Evolutionary conservation across 495 filamentous ascomycete genomes (phyloP), one percentile per base, ranked within the genome.

Genomic region (Aspergillus kassunensis): DNA sequence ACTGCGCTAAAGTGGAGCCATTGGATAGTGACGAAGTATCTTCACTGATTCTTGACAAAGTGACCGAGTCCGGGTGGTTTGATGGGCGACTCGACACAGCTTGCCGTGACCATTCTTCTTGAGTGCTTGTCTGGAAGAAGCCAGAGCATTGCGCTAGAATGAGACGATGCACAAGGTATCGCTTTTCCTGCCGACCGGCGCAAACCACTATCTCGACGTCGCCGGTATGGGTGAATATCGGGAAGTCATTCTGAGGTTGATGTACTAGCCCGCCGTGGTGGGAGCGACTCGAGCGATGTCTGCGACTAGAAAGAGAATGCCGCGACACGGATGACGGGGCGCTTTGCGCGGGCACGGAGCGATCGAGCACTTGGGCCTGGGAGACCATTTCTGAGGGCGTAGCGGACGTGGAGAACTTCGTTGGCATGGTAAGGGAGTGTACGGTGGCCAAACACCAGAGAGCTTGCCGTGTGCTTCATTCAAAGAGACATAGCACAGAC

Each of bases 51-150:
- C 80, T 73, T 47, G 75, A 76, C 58, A 82, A 66, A 49, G 69
- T 66, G 21, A 61, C 63, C n/a, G 55, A 35, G 15, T 71, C 72
- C 5, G 58, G 61, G 37, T 69, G 67, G 24, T 23, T 46, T 7
- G 34, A 24, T 10, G 64, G 42, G 4, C 59, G 57, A 6, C 57
- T 51, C 7, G 62, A 27, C 12, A 51, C 46, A 30, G 55, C 46
- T 43, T 72, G 69, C n/a, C 80, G 77, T 53, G 88, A 86, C 90
- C 91, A 96, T 67, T 91, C 87, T 55, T 88, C 84, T 55, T 84
- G 89, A 21, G 87, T 92, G 61, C 88, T 89, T 27, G 89, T 88
- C 69, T 95, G 88, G 69, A 96, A 96, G 71, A 95, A 96, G 1
- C 90, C 90, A 11, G 90, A 95, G 60, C 88, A 92, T 71, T 93